Percentiles rank a stretch among this genome's conserved stretches.
Evolutionary conservation across 179 eudicot species (phyloP).

Genomic region (Silene coronaria): DNA sequence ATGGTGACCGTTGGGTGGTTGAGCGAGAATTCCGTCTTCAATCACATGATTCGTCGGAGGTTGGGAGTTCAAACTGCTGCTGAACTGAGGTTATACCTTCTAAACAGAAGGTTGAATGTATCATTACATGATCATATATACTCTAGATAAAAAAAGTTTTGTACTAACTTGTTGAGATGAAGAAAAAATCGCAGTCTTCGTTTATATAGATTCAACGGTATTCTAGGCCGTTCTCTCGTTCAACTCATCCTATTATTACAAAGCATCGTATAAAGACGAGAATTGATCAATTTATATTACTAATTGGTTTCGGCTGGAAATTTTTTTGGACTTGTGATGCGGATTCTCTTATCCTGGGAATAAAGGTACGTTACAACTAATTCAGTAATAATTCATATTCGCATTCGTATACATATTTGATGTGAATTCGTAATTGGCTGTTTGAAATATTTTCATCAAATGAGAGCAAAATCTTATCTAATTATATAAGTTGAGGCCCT

Average conservation of each 20-base stretch:
- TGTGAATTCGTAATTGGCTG: too few relatives aligned
- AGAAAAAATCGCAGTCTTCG: slow-evolving; percentile 1
- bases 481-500: too few relatives aligned
- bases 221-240: neutral
- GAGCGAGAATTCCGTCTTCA: neutral
- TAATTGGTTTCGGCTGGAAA: too few relatives aligned
- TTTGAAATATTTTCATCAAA: too few relatives aligned
- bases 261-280: too few relatives aligned
- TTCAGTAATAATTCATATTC: too few relatives aligned
- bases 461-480: too few relatives aligned
- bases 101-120: slow-evolving; percentile 7
- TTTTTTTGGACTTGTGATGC: too few relatives aligned
- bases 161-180: slow-evolving; percentile 18
- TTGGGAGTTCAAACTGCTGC: slow-evolving; percentile 1
- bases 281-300: too few relatives aligned
- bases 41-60: neutral
- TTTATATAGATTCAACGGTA: neutral
- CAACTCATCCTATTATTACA: neutral
- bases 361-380: too few relatives aligned
- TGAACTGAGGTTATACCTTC: neutral
- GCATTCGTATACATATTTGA: too few relatives aligned
- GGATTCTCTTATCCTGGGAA: too few relatives aligned
- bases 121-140: slow-evolving; percentile 14
- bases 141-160: slow-evolving; percentile 14
- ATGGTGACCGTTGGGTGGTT: slow-evolving; percentile 7